Base-by-base conservation (phyloP, 1,284 basidiomycete species). In the Leccinum huronense region DNA sequence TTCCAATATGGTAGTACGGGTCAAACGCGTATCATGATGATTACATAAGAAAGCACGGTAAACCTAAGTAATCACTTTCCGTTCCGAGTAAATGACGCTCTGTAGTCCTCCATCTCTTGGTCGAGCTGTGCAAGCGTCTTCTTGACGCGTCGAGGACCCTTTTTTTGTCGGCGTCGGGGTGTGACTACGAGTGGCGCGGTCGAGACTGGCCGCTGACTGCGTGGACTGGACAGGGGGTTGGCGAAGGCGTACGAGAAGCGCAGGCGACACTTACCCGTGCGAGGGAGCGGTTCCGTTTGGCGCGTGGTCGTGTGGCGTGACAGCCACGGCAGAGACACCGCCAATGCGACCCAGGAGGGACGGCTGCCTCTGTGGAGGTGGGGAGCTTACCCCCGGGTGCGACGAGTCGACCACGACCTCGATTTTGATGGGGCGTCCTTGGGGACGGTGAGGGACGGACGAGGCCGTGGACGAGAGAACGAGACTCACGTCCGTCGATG, bases 71-170 rank as follows among this genome's bases (percentile, higher is more conserved):
- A 53, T 30, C 27, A 71, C 64, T 65, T 72, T 61, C 69, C 65
- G 54, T 71, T 68, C 19, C 40, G 59, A 13, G 57, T 42, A 58
- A 62, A 65, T 16, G 58, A 58, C 34, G 91, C 91, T 89, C 93
- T 94, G 31, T 90, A 90, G 58, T 88, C 86, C 62, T 90, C 88
- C 85, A 90, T 90, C 73, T 90, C 88, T 72, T 81, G 79, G 72
- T 90, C 88, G 34, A 90, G 78, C 66, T 89, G 80, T 36, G 70
- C 71, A 53, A 73, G 57, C 30, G 78, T 78, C 72, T 89, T 89
- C 71, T 87, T 86, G 51, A 88, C 71, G 59, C 88, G 81, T 69
- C 83, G 85, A 0, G 88, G 84, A 0, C 88, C 88, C 69, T 90
- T 89, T 77, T 86, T 89, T 54, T 79, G 72, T 53, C 76, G 72